Percentiles rank a stretch among this genome's conserved stretches.
These are phyloP conservation scores for Ilex paraguariensis DNA, from an alignment of 305 asterid species.

Conservation along the genomic window DNA sequence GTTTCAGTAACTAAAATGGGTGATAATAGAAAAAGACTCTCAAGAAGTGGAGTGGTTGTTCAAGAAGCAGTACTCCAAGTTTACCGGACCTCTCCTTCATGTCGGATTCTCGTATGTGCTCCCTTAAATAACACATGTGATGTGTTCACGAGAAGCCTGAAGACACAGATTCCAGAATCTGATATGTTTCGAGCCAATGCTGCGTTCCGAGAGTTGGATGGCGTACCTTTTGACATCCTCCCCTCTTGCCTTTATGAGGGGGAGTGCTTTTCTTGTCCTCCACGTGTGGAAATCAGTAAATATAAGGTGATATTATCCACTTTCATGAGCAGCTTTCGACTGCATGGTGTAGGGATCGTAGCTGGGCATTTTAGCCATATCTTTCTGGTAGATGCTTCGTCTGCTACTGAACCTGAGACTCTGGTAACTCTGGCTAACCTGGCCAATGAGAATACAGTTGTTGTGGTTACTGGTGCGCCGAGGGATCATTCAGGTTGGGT, in stretches of 20 bases:
- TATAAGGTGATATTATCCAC: conserved; percentile 18
- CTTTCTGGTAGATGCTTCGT: conserved; percentile 22
- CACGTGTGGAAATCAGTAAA: conserved; percentile 6
- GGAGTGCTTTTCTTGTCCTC: conserved; percentile 19
- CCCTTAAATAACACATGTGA: conserved; percentile 4
- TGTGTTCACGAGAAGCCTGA: conserved; percentile 16
- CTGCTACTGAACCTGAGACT: conserved; percentile 22
- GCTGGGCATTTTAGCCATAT: conserved; percentile 19
- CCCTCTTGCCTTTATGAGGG: conserved; percentile 13
- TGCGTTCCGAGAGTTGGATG: conserved; percentile 20
- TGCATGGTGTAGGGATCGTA: conserved; percentile 8
- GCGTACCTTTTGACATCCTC: conserved; percentile 18
- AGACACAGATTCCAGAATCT: conserved; percentile 4
- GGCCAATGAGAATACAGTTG: conserved; percentile 4
- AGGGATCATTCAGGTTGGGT: conserved; percentile 11
- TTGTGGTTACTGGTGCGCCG: conserved; percentile 5
- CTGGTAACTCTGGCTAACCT: conserved; percentile 19
- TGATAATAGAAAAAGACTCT: neutral
- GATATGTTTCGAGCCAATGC: conserved; percentile 23
- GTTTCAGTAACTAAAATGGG: neutral
- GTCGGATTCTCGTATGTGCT: neutral
- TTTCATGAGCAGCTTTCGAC: conserved; percentile 20
- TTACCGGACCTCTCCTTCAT: conserved; percentile 3
- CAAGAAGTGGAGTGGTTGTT: conserved; percentile 8
- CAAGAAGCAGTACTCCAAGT: conserved; percentile 7